Percentiles rank a stretch among this genome's conserved stretches.
These are phyloP conservation scores for Lyophyllum shimeji DNA, from an alignment of 768 basidiomycete genomes.

Conservation along the genomic window DNA sequence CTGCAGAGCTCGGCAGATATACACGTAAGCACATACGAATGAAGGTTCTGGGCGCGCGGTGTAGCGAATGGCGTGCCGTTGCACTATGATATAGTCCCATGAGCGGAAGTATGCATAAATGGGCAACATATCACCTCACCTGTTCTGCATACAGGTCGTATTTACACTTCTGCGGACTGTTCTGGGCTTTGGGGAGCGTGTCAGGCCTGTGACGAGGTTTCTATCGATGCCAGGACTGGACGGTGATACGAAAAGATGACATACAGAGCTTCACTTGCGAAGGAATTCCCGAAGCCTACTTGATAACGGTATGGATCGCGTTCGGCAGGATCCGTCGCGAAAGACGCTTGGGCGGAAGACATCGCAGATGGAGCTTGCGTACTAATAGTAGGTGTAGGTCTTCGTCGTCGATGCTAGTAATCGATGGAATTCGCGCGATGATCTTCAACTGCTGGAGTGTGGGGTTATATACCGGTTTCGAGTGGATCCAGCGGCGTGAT, in stretches of 20 bases:
- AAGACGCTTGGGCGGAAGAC: conserved; percentile 36
- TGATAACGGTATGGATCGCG: conserved; percentile 59
- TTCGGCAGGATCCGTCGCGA: conserved; percentile 34
- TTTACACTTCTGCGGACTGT: conserved; percentile 61
- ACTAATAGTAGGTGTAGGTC: neutral
- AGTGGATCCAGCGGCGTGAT: neutral
- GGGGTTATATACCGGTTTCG: neutral
- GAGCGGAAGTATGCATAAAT: neutral
- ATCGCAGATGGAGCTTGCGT: neutral
- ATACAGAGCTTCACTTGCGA: conserved; percentile 56
- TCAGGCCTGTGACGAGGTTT: conserved; percentile 43
- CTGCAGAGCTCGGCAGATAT: neutral
- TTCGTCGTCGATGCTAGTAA: neutral
- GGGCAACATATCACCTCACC: conserved; percentile 28
- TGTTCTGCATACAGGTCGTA: conserved; percentile 64
- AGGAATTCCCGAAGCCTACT: conserved; percentile 57
- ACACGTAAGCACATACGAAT: conserved; percentile 34
- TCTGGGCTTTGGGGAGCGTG: conserved; percentile 57
- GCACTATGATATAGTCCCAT: conserved; percentile 34
- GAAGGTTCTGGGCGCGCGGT: conserved; percentile 53
- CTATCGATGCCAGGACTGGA: neutral
- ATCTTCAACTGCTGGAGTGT: neutral
- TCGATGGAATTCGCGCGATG: neutral
- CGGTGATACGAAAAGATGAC: conserved; percentile 16
- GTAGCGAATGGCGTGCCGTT: conserved; percentile 62